A percentile compares a stretch with the other conserved stretches of the same genome.
Evolutionary conservation across 805 yeast genomes (phyloP).

Genomic region (Vanderwaltozyma polyspora): DNA sequence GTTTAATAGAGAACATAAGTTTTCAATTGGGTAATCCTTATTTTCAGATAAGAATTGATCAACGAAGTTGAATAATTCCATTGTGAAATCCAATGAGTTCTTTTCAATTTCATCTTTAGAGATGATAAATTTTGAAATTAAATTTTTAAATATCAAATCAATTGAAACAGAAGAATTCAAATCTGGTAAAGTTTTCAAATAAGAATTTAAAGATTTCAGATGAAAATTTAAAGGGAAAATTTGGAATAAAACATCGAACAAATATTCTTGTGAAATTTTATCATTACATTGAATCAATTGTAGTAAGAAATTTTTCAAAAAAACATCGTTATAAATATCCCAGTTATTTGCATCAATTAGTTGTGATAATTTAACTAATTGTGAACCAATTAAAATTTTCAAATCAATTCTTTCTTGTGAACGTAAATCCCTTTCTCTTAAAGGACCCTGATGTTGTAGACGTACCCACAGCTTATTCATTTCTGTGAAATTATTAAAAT

Average conservation of each 20-base stretch:
- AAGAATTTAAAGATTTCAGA: constrained; percentile 53
- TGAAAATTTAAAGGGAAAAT: constrained; percentile 92
- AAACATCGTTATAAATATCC: constrained; percentile 32
- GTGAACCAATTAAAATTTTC: constrained; percentile 82
- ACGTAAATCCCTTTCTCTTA: constrained; percentile 45
- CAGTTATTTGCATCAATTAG: constrained; percentile 61
- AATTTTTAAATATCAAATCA: constrained; percentile 51
- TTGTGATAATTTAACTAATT: constrained; percentile 76
- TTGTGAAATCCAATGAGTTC: too few species aligned
- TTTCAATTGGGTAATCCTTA: too few species aligned
- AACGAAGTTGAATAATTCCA: too few species aligned
- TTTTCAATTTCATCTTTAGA: background rate
- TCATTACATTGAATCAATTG: constrained; percentile 89
- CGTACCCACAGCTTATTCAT: constrained; percentile 81
- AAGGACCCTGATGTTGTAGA: constrained; percentile 88
- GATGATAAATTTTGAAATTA: constrained; percentile 31
- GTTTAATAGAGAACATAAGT: too few species aligned
- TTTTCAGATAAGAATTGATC: too few species aligned
- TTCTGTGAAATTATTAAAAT: constrained; percentile 78
- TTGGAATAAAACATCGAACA: constrained; percentile 80
- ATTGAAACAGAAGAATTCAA: constrained; percentile 63
- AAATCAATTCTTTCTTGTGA: constrained; percentile 57
- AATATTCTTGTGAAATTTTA: constrained; percentile 79
- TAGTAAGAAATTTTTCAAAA: constrained; percentile 48
- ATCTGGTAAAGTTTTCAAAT: constrained; percentile 52